Evolutionary conservation across 1,284 basidiomycete genomes (phyloP).

Genomic region (Pascua sp.): DNA sequence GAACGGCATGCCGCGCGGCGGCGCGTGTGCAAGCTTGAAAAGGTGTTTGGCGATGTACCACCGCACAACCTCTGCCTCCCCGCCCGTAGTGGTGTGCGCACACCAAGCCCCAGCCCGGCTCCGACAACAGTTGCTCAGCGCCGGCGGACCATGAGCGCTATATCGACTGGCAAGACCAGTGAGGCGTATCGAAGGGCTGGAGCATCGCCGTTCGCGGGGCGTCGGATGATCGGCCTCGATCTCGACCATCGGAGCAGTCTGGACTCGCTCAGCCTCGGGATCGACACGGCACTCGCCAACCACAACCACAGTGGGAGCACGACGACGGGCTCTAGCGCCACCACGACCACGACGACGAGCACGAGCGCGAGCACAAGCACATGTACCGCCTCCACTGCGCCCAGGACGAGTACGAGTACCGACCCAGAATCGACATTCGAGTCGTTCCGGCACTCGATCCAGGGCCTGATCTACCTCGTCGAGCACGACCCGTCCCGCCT

Average conservation of each 20-base stretch:
- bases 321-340: background rate
- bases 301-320: no score
- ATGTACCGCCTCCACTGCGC: background rate
- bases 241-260: no score
- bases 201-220: background rate
- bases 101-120: background rate
- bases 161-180: no score
- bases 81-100: background rate
- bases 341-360: background rate
- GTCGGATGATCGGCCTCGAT: no score
- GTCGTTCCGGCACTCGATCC: conserved; percentile 27
- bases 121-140: background rate
- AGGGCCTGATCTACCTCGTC: conserved; percentile 30
- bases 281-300: background rate
- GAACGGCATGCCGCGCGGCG: conserved; percentile 26
- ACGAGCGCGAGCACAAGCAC: background rate
- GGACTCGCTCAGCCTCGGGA: background rate
- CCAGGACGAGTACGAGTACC: background rate
- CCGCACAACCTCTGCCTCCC: conserved; percentile 24
- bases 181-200: no score
- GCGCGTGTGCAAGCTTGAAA: conserved; percentile 33
- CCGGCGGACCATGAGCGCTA: no score
- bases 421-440: conserved; percentile 10
- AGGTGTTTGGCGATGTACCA: conserved; percentile 33
- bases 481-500: conserved; percentile 30